Evolutionary conservation across 139 green algal species (phyloP), one percentile per base, ranked within the genome.

Genomic region (Chlamydomonas applanata): DNA sequence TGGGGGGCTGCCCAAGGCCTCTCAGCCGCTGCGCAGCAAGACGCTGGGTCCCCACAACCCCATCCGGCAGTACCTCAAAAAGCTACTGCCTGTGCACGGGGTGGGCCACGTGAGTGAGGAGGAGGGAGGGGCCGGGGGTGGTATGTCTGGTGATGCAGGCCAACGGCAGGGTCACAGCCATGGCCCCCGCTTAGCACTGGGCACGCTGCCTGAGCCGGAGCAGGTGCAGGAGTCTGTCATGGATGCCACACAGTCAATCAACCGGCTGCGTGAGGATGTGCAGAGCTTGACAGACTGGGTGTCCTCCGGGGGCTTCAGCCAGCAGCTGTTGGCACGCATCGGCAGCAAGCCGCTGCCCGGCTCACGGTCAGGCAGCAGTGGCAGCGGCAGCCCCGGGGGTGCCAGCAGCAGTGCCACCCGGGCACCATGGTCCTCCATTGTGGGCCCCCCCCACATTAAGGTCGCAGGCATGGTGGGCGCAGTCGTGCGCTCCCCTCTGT

Each of bases 241-340:
- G 32, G 80, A 85, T 24, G 36, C 49, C 27, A 82, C 80, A 2
- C 75, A 85, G 57, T 74, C 75, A 9, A 46, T 79, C 40, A 77
- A 53, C 61, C 57, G 80, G 35, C 36, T 85, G 71, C n/a, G 75
- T 1, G 80, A 82, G 33, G 80, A 82, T 19, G 71, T 85, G 65
- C 71, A 79, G 49, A 30, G 34, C 19, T 25, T 79, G 14, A 82
- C 75, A 5, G 69, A 60, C 22, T 85, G 79, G 79, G 79, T 81
- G 5, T 24, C 36, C 52, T 27, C 16, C 11, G 76, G 76, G 3
- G 69, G 45, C 2, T 49, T 77, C 9, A 63, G 54, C 25, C 60
- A 77, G 76, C 61, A 77, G 62, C 70, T 82, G 62, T 29, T 44
- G 46, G 1, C 14, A 2, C 24, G 20, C 20, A 40, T 66, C 11